phyloP scores from a whole-genome alignment of 495 filamentous ascomycete genomes.

The Polyplosphaeria fusca region DNA sequence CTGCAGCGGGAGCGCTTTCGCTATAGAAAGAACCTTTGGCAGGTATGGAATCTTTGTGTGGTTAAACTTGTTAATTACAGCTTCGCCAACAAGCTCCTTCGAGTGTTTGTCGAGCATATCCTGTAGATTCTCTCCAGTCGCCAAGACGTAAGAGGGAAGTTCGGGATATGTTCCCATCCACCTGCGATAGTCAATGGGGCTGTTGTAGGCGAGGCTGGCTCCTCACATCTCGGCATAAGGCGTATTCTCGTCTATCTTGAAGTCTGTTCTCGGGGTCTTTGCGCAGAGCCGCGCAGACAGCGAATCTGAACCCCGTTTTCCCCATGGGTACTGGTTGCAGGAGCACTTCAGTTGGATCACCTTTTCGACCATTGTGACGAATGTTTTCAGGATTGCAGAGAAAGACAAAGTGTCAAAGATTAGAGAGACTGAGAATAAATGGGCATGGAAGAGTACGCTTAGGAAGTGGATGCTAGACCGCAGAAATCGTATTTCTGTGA shows the following conservation, averaged over 20 bases:
- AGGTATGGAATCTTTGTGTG: slow-evolving; percentile 65
- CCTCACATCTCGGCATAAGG: slow-evolving; percentile 54
- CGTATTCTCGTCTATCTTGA: slow-evolving; percentile 74
- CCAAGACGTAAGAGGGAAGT: slow-evolving; percentile 60
- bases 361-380: slow-evolving; percentile 32
- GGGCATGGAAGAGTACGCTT: no score
- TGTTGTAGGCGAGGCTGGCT: neutral
- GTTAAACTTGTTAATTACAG: slow-evolving; percentile 61
- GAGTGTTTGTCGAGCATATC: slow-evolving; percentile 64
- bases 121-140: slow-evolving; percentile 61
- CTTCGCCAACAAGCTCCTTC: slow-evolving; percentile 60
- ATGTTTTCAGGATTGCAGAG: no score
- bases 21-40: slow-evolving; percentile 75
- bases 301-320: slow-evolving; percentile 73
- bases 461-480: no score
- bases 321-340: slow-evolving; percentile 60
- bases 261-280: slow-evolving; percentile 62
- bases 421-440: no score
- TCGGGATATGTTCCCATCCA: slow-evolving; percentile 82
- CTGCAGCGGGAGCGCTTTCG: slow-evolving; percentile 77
- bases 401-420: no score
- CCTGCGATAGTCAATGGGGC: slow-evolving; percentile 47
- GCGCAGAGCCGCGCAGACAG: slow-evolving; percentile 58
- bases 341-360: slow-evolving; percentile 53
- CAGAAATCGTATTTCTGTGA: no score